Percentiles rank a stretch among this genome's conserved stretches.
Conservation (phyloP, 176 grass and related monocot species). For the Oryza officinalis region DNA sequence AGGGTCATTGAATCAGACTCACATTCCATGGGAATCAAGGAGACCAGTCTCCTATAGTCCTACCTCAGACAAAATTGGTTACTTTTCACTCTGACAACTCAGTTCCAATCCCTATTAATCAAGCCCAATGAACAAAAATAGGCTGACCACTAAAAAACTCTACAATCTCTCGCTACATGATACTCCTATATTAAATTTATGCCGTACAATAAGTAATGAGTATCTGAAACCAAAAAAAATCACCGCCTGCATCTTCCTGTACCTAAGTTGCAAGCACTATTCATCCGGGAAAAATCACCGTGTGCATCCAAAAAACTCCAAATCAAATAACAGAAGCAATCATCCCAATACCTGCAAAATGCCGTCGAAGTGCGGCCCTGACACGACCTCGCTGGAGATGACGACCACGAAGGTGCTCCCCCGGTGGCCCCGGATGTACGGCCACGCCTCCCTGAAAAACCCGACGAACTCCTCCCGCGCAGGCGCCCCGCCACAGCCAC, state of each 20-base stretch:
- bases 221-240: neutral
- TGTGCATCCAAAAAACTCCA: neutral
- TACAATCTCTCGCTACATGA: neutral
- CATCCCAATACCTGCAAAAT: conserved; percentile 66
- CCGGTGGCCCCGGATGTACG: conserved; percentile 81
- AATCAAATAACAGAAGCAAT: neutral
- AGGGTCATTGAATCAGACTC: neutral
- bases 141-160: neutral
- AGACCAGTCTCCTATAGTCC: neutral
- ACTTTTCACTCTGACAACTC: neutral
- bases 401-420: conserved; percentile 86
- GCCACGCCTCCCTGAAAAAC: conserved; percentile 87
- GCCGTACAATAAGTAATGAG: neutral
- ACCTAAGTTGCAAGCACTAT: neutral
- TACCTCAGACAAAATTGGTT: neutral
- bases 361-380: conserved; percentile 59
- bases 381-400: conserved; percentile 80
- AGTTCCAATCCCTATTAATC: neutral
- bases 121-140: neutral
- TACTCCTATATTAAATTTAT: neutral
- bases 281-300: conserved; percentile 1
- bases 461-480: conserved; percentile 60
- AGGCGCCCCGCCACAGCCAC: neutral
- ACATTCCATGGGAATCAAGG: neutral
- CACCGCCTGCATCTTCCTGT: neutral